A percentile compares a stretch with the other conserved stretches of the same genome.
Evolutionary conservation across 73 alveolate genomes (phyloP).

Genomic region (Durusdinium trenchii): DNA sequence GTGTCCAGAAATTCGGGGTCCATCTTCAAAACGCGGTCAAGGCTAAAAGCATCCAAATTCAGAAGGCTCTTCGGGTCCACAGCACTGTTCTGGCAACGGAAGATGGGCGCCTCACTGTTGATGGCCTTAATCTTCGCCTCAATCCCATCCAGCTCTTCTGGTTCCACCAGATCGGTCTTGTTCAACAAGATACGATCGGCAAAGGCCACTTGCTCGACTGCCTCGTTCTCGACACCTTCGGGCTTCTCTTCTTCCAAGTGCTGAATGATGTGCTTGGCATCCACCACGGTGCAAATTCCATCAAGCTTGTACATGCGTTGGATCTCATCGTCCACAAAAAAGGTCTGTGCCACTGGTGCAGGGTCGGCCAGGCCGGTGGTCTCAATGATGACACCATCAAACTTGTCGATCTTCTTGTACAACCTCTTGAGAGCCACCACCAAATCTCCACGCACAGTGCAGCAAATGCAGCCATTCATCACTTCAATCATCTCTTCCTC

Average conservation of each 20-base stretch:
- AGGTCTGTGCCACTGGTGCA: constrained; percentile 96
- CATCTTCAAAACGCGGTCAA: constrained; percentile 94
- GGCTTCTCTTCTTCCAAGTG: constrained; percentile 90
- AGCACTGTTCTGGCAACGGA: constrained; percentile 16
- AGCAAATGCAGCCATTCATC: constrained; percentile 96
- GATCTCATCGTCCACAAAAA: constrained; percentile 88
- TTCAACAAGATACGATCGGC: constrained; percentile 92
- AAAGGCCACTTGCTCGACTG: constrained; percentile 94
- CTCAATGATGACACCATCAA: constrained; percentile 93
- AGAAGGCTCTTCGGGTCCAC: constrained; percentile 74
- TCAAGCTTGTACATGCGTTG: constrained; percentile 47
- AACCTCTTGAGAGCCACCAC: constrained; percentile 65
- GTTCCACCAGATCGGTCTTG: constrained; percentile 71
- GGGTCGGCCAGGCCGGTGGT: constrained; percentile 96
- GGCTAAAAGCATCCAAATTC: constrained; percentile 54
- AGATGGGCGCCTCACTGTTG: background rate
- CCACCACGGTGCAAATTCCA: constrained; percentile 93
- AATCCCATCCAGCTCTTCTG: background rate
- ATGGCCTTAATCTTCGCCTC: background rate
- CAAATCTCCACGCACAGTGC: constrained; percentile 95
- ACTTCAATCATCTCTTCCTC: constrained; percentile 80
- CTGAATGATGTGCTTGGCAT: constrained; percentile 74
- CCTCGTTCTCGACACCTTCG: constrained; percentile 92
- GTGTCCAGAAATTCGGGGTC: constrained; percentile 90
- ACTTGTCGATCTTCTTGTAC: background rate